These are phyloP conservation scores for Tubosaeta brunneosetosa DNA, from an alignment of 768 basidiomycete species.

Conservation along the genomic window DNA sequence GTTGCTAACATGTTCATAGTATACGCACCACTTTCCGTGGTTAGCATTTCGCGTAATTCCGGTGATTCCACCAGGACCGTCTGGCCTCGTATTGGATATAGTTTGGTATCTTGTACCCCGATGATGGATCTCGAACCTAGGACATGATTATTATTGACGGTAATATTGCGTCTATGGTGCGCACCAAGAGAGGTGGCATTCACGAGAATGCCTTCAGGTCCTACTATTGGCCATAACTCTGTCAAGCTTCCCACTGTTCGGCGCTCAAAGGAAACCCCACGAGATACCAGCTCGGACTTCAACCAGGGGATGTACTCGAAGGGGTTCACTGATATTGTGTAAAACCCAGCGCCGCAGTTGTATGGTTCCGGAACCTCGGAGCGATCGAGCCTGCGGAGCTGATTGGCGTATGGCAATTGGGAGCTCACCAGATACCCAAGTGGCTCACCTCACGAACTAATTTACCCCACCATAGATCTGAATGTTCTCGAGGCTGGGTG, in stretches of 20 bases:
- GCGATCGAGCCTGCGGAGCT: constrained; percentile 32
- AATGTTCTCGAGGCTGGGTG: constrained; percentile 11
- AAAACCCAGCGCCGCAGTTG: constrained; percentile 38
- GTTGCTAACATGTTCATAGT: background rate
- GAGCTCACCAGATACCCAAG: background rate
- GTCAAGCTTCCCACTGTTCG: constrained; percentile 40
- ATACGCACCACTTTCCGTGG: constrained; percentile 23
- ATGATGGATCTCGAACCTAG: constrained; percentile 66
- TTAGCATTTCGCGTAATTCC: constrained; percentile 41
- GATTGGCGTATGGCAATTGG: constrained; percentile 1
- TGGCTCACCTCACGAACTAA: constrained; percentile 37
- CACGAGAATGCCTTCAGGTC: constrained; percentile 40
- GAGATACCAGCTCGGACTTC: constrained; percentile 33
- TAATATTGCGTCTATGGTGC: constrained; percentile 5
- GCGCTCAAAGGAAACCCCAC: constrained; percentile 43
- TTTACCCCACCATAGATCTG: constrained; percentile 36
- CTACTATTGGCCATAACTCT: constrained; percentile 40
- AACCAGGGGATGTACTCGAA: constrained; percentile 49
- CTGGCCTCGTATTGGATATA: constrained; percentile 82
- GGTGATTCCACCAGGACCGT: constrained; percentile 73
- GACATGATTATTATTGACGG: background rate
- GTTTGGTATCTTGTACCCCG: constrained; percentile 71
- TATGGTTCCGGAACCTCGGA: constrained; percentile 34
- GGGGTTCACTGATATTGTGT: constrained; percentile 48
- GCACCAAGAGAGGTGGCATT: constrained; percentile 55